Conservation (phyloP, 2,329 filamentous ascomycete genomes). For the Botrytis fragariae region DNA sequence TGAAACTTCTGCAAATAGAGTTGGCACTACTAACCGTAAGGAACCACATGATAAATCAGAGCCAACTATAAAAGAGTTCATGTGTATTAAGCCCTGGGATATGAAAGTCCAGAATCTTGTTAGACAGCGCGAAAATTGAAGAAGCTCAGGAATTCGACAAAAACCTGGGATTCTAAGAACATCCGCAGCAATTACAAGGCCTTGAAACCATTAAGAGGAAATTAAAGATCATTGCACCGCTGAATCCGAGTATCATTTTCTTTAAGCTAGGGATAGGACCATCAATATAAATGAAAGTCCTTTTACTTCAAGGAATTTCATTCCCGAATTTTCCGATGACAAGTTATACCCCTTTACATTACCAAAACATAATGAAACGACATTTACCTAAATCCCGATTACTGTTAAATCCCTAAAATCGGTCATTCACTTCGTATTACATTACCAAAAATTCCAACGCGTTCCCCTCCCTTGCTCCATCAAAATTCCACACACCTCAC, state of each 20-base stretch:
- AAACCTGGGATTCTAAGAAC: too few relatives aligned
- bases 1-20: neutral
- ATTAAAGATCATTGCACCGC: too few relatives aligned
- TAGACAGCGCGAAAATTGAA: neutral
- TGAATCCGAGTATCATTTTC: neutral
- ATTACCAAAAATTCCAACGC: neutral
- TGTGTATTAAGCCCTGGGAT: neutral
- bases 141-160: too few relatives aligned
- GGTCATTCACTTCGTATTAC: too few relatives aligned
- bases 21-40: neutral
- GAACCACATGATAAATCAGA: too few relatives aligned
- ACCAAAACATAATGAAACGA: neutral
- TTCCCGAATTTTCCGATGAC: neutral
- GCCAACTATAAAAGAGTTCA: too few relatives aligned
- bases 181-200: too few relatives aligned
- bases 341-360: accelerated
- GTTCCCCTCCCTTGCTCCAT: neutral
- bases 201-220: neutral
- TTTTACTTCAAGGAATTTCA: neutral
- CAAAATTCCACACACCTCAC: neutral
- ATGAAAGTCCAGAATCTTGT: neutral
- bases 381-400: too few relatives aligned
- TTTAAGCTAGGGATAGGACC: neutral
- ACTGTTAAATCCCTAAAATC: neutral
- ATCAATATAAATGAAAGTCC: neutral